phyloP scores from a whole-genome alignment of 148 eudicot genomes.

The Simmondsia chinensis region DNA sequence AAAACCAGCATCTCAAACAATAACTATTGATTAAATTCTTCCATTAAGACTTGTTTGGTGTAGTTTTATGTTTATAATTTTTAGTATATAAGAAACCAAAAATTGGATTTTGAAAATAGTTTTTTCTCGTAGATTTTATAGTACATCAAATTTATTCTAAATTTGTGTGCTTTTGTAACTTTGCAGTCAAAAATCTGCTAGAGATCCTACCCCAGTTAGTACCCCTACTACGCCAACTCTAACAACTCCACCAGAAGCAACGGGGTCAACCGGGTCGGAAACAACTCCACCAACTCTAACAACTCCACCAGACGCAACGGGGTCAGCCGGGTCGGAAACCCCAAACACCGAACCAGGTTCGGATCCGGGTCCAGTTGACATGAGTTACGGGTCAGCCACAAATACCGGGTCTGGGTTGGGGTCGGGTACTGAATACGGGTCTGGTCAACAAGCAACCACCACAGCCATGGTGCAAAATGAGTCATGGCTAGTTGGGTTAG shows the following conservation, averaged over 20 bases:
- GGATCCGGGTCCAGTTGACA: conserved; percentile 23
- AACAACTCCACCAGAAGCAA: conserved; percentile 7
- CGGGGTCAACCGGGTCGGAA: conserved; percentile 2
- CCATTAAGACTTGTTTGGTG: too few species aligned
- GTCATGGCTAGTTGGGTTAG: conserved; percentile 80
- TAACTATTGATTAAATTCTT: too few species aligned
- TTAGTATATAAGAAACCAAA: too few species aligned
- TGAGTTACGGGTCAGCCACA: conserved; percentile 22
- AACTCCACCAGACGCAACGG: conserved; percentile 19
- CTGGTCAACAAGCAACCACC: conserved; percentile 24
- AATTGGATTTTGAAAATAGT: too few species aligned
- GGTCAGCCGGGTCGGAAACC: conserved; percentile 13
- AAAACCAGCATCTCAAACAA: too few species aligned
- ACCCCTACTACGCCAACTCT: conserved; percentile 10
- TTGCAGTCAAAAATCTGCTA: conserved; percentile 78
- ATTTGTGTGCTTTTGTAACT: conserved; percentile 6
- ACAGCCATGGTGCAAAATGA: conserved; percentile 53
- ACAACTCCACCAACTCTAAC: conserved; percentile 14
- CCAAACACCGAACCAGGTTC: too few species aligned
- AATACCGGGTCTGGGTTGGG: conserved; percentile 14
- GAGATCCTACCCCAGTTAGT: conserved; percentile 26
- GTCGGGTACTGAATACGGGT: conserved; percentile 4
- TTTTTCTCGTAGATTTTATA: too few species aligned
- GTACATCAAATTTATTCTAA: too few species aligned
- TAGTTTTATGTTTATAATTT: too few species aligned